Percentiles rank a stretch among this genome's conserved stretches.
phyloP scores from a whole-genome alignment of 2,329 filamentous ascomycete genomes.

The Neonectria neomacrospora region DNA sequence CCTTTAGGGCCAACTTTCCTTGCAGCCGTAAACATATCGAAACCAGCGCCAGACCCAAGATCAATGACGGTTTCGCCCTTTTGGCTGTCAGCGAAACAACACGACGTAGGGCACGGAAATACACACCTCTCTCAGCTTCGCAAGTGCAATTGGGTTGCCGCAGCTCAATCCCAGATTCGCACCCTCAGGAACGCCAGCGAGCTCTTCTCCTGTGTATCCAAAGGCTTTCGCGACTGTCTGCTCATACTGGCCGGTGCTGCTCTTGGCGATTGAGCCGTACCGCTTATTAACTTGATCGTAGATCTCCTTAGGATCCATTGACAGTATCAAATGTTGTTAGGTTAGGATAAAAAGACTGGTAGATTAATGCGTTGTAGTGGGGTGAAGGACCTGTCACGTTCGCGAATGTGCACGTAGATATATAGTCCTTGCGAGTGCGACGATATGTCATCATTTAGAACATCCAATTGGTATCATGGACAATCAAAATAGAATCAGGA shows the following conservation, averaged over 20 bases:
- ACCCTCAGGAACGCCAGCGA: constrained; percentile 55
- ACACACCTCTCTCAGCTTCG: constrained; percentile 57
- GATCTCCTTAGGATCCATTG: constrained; percentile 47
- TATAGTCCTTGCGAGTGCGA: no score
- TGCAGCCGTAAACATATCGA: constrained; percentile 67
- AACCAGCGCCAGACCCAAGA: constrained; percentile 66
- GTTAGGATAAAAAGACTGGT: no score
- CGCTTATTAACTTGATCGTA: constrained; percentile 50
- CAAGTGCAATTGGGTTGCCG: constrained; percentile 63
- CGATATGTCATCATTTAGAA: no score
- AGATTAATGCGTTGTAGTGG: no score
- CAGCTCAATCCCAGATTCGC: constrained; percentile 66
- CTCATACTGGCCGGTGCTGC: constrained; percentile 48
- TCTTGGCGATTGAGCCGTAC: constrained; percentile 49
- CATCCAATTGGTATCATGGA: no score
- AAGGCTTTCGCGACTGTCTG: constrained; percentile 61
- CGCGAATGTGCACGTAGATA: no score
- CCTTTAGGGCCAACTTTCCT: constrained; percentile 60
- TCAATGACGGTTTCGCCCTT: constrained; percentile 68
- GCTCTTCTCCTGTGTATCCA: constrained; percentile 62
- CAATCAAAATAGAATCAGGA: no score
- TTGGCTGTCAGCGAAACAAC: neutral
- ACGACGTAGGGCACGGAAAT: neutral
- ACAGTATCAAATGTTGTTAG: neutral
- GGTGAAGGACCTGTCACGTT: no score